A percentile compares a stretch with the other conserved stretches of the same genome.
phyloP scores from a whole-genome alignment of 2,329 filamentous ascomycete genomes.

The Bipolaris sorokiniana region DNA sequence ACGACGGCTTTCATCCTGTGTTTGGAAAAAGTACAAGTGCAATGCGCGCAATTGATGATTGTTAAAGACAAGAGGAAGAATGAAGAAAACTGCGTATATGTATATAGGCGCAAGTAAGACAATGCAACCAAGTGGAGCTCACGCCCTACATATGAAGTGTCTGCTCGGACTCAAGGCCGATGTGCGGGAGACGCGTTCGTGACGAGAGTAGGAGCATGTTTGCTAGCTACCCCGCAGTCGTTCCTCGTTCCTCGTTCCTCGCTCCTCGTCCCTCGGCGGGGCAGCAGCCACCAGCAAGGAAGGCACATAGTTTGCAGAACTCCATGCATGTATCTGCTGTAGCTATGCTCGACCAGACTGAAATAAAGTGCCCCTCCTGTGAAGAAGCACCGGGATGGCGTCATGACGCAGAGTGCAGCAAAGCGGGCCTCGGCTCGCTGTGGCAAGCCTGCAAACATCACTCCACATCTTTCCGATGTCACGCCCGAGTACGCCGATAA shows the following conservation, averaged over 20 bases:
- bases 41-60: neutral
- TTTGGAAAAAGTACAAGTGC: slow-evolving; percentile 21
- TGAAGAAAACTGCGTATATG: neutral
- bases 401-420: neutral
- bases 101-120: neutral
- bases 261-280: slow-evolving; percentile 29
- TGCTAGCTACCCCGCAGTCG: slow-evolving; percentile 34
- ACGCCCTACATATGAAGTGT: slow-evolving; percentile 18
- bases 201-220: slow-evolving; percentile 8
- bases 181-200: slow-evolving; percentile 17
- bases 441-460: neutral
- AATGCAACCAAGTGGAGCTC: slow-evolving; percentile 7
- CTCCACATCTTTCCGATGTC: slow-evolving; percentile 7
- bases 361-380: neutral
- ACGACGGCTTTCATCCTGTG: slow-evolving; percentile 82
- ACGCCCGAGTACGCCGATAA: slow-evolving; percentile 2
- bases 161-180: slow-evolving; percentile 16
- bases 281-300: slow-evolving; percentile 16
- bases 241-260: slow-evolving; percentile 28
- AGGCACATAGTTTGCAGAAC: slow-evolving; percentile 2
- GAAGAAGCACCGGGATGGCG: neutral
- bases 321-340: neutral
- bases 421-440: slow-evolving; percentile 3
- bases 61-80: neutral
- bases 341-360: neutral